Conservation (phyloP, 805 yeast species). For the Candida andamanensis region DNA sequence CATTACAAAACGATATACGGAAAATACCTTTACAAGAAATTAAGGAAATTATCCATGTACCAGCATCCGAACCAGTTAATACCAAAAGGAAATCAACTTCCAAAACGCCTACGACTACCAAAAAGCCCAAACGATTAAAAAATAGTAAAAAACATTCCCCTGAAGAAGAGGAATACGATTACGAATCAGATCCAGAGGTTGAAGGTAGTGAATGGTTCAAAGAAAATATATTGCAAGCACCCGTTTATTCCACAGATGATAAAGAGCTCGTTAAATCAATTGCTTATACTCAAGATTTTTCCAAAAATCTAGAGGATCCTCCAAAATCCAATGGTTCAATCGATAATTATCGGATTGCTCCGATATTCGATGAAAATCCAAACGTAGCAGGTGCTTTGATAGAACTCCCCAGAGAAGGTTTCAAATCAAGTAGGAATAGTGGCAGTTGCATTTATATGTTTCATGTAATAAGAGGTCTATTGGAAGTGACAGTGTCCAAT, state of each 20-base stretch:
- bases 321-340: constrained; percentile 19
- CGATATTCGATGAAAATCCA: constrained; percentile 56
- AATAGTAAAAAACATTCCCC: neutral
- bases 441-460: constrained; percentile 69
- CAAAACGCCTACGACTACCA: constrained; percentile 1
- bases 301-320: constrained; percentile 33
- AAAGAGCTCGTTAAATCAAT: constrained; percentile 36
- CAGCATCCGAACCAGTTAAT: constrained; percentile 11
- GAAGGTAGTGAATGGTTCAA: constrained; percentile 52
- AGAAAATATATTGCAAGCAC: constrained; percentile 35
- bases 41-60: constrained; percentile 52
- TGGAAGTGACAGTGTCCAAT: constrained; percentile 62
- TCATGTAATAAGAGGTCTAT: constrained; percentile 63
- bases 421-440: constrained; percentile 56
- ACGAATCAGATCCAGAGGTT: constrained; percentile 36
- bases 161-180: constrained; percentile 18
- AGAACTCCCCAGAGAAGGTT: constrained; percentile 56
- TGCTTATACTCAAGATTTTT: constrained; percentile 62
- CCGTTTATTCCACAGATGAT: constrained; percentile 47
- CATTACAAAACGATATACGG: constrained; percentile 25
- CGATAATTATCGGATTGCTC: constrained; percentile 55
- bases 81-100: constrained; percentile 4
- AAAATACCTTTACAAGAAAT: constrained; percentile 51
- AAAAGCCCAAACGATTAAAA: neutral
- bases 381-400: constrained; percentile 72